Conservation (phyloP, 2,329 filamentous ascomycete species). For the Ascochyta viciae-villosae region DNA sequence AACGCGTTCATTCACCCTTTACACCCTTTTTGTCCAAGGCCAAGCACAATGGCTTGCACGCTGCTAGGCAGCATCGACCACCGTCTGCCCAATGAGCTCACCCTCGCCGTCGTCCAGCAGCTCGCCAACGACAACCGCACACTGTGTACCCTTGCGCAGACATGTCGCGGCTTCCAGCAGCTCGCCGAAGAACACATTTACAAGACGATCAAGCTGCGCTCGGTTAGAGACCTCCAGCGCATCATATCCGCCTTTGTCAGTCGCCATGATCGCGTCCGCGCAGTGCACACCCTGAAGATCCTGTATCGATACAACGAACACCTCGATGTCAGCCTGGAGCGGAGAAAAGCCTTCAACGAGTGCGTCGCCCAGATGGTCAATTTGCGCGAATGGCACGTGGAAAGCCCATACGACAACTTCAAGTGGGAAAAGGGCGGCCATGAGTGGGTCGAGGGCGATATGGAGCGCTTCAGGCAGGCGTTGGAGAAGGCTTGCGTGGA, state of each 20-base stretch:
- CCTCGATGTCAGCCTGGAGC: slow-evolving; percentile 29
- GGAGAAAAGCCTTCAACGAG: slow-evolving; percentile 37
- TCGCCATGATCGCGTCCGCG: slow-evolving; percentile 35
- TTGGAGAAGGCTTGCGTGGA: slow-evolving; percentile 37
- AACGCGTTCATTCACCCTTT: not conserved
- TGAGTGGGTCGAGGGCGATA: slow-evolving; percentile 43
- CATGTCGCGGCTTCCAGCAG: slow-evolving; percentile 38
- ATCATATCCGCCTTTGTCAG: slow-evolving; percentile 36
- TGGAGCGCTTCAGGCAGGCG: slow-evolving; percentile 39
- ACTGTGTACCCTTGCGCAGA: slow-evolving; percentile 38
- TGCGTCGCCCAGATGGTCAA: slow-evolving; percentile 40
- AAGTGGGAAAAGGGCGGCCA: slow-evolving; percentile 36
- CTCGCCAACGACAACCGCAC: slow-evolving; percentile 32
- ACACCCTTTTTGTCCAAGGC: not conserved
- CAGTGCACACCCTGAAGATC: slow-evolving; percentile 43
- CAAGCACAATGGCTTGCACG: slow-evolving; percentile 23
- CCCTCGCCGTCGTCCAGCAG: slow-evolving; percentile 37
- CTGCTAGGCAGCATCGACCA: slow-evolving; percentile 21
- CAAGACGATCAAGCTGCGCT: slow-evolving; percentile 37
- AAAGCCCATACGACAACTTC: slow-evolving; percentile 47
- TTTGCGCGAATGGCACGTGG: slow-evolving; percentile 42
- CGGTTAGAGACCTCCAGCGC: slow-evolving; percentile 32
- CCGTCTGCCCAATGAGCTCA: slow-evolving; percentile 39
- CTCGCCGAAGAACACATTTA: slow-evolving; percentile 45
- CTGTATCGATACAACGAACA: slow-evolving; percentile 35